phyloP scores from a whole-genome alignment of 768 basidiomycete genomes.

The Serendipita sp. region DNA sequence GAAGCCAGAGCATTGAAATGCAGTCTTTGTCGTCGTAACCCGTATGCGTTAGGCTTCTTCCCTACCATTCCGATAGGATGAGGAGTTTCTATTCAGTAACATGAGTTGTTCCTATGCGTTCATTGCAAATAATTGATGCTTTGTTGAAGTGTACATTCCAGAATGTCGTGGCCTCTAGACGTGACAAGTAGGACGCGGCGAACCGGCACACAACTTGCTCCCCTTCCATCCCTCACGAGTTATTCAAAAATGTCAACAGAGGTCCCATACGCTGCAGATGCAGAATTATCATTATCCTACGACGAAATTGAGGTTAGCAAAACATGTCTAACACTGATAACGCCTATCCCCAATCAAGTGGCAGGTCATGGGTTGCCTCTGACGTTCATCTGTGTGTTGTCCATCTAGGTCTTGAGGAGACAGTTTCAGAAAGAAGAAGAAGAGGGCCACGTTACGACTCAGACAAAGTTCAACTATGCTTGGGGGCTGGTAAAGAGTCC shows the following conservation, averaged over 20 bases:
- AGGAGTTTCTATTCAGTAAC: no score
- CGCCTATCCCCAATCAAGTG: not conserved
- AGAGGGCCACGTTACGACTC: constrained; percentile 72
- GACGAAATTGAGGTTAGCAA: constrained; percentile 74
- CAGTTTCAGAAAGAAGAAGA: constrained; percentile 83
- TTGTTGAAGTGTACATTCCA: no score
- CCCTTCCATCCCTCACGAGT: not conserved
- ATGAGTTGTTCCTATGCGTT: no score
- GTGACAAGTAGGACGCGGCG: no score
- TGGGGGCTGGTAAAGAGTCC: constrained; percentile 96
- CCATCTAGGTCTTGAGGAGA: constrained; percentile 50
- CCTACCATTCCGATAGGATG: no score
- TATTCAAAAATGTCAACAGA: constrained; percentile 38
- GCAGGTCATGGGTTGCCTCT: not conserved
- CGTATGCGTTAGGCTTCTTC: no score
- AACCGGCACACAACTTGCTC: no score
- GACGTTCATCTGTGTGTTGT: not conserved
- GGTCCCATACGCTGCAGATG: constrained; percentile 90
- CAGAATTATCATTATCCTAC: constrained; percentile 69
- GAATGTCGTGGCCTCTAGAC: no score
- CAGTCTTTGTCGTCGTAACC: no score
- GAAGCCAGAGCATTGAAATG: no score
- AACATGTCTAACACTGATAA: not conserved
- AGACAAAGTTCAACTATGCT: constrained; percentile 95
- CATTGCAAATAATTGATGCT: no score